These are phyloP conservation scores for Trichoderma atrobrunneum DNA, from an alignment of 2,329 filamentous ascomycete genomes.

Conservation along the genomic window DNA sequence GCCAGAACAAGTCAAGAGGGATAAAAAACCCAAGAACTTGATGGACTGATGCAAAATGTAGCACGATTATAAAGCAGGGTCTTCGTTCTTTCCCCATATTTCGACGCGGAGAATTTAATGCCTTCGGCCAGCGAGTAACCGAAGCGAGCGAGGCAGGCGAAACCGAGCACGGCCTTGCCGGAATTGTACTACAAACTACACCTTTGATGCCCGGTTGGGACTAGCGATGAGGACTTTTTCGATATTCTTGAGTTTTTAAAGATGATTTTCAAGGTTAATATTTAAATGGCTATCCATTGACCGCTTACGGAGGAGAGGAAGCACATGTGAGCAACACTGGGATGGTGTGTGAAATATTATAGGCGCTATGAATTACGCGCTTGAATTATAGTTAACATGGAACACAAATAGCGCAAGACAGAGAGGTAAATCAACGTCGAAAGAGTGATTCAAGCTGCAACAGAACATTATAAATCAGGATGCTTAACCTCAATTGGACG, in stretches of 20 bases:
- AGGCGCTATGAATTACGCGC: background rate
- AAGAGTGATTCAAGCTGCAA: background rate
- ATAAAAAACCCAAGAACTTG: background rate
- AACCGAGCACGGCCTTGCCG: background rate
- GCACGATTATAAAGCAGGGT: background rate
- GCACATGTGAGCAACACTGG: background rate
- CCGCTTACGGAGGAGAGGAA: background rate
- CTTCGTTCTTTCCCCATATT: background rate
- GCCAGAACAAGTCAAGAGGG: background rate
- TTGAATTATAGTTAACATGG: background rate
- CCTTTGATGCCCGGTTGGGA: background rate
- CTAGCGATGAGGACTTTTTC: background rate
- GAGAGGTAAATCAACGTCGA: background rate
- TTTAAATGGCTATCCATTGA: background rate
- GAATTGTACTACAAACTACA: background rate
- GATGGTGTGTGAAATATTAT: background rate
- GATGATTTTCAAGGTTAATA: background rate
- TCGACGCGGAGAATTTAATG: background rate
- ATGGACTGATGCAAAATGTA: background rate
- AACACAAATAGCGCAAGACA: background rate
- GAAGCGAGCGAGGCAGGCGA: slow-evolving; percentile 7
- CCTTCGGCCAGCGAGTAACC: background rate
- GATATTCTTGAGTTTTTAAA: background rate
- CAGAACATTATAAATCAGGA: background rate
- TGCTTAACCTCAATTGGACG: background rate